Base-by-base conservation (phyloP, 1,139 yeast species). In the Hemisphaericaspora xylofermentans region DNA sequence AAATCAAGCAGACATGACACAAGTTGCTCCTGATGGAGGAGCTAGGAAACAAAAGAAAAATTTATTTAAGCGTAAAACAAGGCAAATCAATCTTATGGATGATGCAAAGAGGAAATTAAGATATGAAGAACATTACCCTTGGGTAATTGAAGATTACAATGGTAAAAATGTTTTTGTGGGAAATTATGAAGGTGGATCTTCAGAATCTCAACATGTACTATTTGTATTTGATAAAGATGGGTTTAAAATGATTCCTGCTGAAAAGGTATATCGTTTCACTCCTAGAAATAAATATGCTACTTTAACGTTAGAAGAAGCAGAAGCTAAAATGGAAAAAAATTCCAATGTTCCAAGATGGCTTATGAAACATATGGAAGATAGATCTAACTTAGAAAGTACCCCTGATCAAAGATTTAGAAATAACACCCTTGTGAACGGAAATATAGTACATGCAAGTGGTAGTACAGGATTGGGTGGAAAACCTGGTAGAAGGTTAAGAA, bases 71-170 rank as follows among this genome's bases (percentile, higher is more conserved):
- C 80, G 87, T 51, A 89, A 89, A 60, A 91, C 98, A 0, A 77
- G 93, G 51, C 96, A 91, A 59, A 80, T 88, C 24, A 81, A 80
- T 53, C 76, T 84, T 15, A 80, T 87, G 60, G 88, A 88, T 54
- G 97, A 89, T 52, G 79, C 78, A 9, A 91, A 88, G 47, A 76
- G 94, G 47, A 84, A 80, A 57, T 67, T 93, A 49, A 74, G 98
- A 54, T 93, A 91, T 58, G 98, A 93, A 63, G 98, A 93, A 64
- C 88, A 84, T 58, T 91, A 88, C 54, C 98, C 98, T 0, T 93
- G 98, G 98, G 95, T 94, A 15, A 71, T 94, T 74, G 97, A 91
- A 65, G 98, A 94, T 64, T 91, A 87, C 61, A 96, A 88, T 53
- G 96, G 96, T 42, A 76, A 80, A 47, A 91, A 93, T 60, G 94